Evolutionary conservation across 371 early-diverging fungal species (phyloP), one percentile per base, ranked within the genome.

Genomic region (Racocetra persica): DNA sequence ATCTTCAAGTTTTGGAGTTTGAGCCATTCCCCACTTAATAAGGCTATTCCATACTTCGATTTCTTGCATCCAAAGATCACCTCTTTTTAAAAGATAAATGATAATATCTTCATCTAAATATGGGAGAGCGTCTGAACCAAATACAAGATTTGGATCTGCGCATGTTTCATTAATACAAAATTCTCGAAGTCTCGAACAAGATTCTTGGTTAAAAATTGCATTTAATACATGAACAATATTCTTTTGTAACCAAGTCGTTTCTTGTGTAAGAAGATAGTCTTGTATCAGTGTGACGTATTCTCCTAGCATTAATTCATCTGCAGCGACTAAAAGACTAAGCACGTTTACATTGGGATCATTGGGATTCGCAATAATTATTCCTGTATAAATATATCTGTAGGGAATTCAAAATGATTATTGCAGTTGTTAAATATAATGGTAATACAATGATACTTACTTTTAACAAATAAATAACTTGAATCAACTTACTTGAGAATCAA

Each of bases 371-470:
- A 10, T 45, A n/a, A 78, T 32, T 2, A 26, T 54, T 26, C 79
- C 79, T 10, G 62, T 78, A 22, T 78, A 78, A 67, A 78, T 78
- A 78, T 78, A 78, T 67, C 79, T 78, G 32, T 14, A 55, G 18
- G 7, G 16, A 28, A 20, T 57, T 55, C 4, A 57, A 74, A 7
- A 32, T 28, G 16, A 18, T 66, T 65, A 32, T 38, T 66, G n/a
- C n/a, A n/a, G n/a, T n/a, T n/a, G 16, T 20, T 66, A 16, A 66
- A 38, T 36, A 65, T 32, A 65, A 32, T 20, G 36, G 7, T 26
- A 65, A 7, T 28, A n/a, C 28, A n/a, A 13, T n/a, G n/a, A 63
- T 26, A 63, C 0, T 26, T 26, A 63, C 14, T 24, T n/a, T 62
- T 11, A 62, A 24, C 62, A n/a, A 24, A 38, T 38, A 0, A 69